Base-by-base conservation (phyloP, 768 basidiomycete genomes). In the Amanita fuliginea region DNA sequence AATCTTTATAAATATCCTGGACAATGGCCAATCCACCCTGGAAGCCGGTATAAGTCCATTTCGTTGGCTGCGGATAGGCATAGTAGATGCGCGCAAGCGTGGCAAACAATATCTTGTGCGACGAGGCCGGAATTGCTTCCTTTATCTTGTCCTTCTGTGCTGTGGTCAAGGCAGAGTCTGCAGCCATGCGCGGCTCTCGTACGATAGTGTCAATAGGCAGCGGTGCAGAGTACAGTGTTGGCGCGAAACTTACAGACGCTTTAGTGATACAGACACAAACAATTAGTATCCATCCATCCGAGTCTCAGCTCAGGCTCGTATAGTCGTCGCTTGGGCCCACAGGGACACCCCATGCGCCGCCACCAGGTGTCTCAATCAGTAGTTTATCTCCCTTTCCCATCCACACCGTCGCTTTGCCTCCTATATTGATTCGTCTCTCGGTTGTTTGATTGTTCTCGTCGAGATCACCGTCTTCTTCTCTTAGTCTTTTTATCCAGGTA, bases 331-430 rank as follows among this genome's bases (percentile, higher is more conserved):
- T 32, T 32, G 30, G 30, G 11, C 30, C 30, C 11, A 32, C 68
- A 8, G 58, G 55, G 13, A 54, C 60, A 1, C 92, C 92, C 86
- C 86, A 95, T 2, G 81, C 93, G 6, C 93, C 93, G 7, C 84
- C 93, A 0, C 93, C 93, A 0, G 93, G 93, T 0, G 93, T 94
- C 67, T 92, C 81, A 43, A 95, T 80, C 51, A 83, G 56, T 52
- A 96, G 61, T 44, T 73, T 70, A 60, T 96, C 92, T 5, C 90
- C 86, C 57, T 89, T 86, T 33, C 88, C 87, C 84, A 94, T 92
- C 69, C 76, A 78, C 43, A 92, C 75, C 1, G 85, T 86, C 40
- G 83, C 87, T 63, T 94, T 93, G 8, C 90, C 88, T 6, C 92
- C 92, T 37, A 96, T 81, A 62, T 93, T 94, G 57, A 95, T 85